phyloP scores from a whole-genome alignment of 2,329 filamentous ascomycete species.

The Penicillium sp. region DNA sequence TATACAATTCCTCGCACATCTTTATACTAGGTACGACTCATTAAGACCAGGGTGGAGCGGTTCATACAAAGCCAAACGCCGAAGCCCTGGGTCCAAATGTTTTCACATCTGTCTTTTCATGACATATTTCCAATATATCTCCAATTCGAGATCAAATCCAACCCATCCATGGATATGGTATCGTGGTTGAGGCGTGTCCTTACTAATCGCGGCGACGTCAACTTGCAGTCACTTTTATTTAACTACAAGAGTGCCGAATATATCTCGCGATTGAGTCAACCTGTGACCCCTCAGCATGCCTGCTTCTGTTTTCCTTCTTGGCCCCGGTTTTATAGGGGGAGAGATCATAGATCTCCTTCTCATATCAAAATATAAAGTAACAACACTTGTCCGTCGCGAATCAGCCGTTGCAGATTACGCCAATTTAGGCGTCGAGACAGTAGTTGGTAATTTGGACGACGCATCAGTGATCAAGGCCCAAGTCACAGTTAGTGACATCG shows the following conservation, averaged over 20 bases:
- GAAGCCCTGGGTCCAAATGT: no score
- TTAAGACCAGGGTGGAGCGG: no score
- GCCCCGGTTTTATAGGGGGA: slow-evolving; percentile 36
- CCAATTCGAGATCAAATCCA: neutral
- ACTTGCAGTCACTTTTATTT: neutral
- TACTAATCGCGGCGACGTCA: slow-evolving; percentile 1
- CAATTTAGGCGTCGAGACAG: slow-evolving; percentile 32
- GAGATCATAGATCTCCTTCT: slow-evolving; percentile 47
- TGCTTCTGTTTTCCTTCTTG: neutral
- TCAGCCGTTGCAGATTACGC: slow-evolving; percentile 36
- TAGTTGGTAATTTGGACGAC: neutral
- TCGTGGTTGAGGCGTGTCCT: neutral
- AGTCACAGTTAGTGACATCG: slow-evolving; percentile 42
- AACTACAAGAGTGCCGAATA: neutral
- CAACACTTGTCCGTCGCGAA: slow-evolving; percentile 39
- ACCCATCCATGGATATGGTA: neutral
- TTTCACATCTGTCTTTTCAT: no score
- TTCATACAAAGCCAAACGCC: no score
- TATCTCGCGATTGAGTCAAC: neutral
- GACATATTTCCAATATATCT: no score
- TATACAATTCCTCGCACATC: no score
- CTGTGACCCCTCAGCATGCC: neutral
- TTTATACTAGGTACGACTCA: no score
- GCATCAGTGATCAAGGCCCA: slow-evolving; percentile 24
- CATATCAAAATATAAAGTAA: slow-evolving; percentile 43